Evolutionary conservation across 768 basidiomycete genomes (phyloP), one percentile per base, ranked within the genome.

Genomic region (Lactifluus hygrophoroides): DNA sequence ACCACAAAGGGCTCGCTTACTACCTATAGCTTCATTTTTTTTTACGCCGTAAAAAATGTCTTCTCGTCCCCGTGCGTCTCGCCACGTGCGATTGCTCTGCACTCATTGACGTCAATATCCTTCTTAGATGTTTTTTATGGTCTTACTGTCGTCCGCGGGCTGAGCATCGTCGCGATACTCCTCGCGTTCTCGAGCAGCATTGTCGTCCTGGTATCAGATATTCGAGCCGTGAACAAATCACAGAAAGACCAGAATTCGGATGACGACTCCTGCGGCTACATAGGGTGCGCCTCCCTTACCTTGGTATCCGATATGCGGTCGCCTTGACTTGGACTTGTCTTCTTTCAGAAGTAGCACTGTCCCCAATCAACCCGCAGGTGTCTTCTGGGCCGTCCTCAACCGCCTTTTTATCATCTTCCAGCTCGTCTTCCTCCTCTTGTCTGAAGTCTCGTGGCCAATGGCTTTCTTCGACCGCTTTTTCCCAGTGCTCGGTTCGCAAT

Each of bases 381-480:
- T 82, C 9, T 95, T 96, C 73, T 96, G 92, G 89, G 88, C 90
- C 5, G 84, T 95, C 61, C 75, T 94, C 62, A 90, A 91, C 71
- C 79, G 90, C 59, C 78, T 95, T 56, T 80, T 95, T 70, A 90
- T 95, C 70, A 82, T 93, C 61, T 84, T 88, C 71, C 88, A 94
- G 75, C 80, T 86, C 60, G 70, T 93, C 66, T 76, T 91, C 32
- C 83, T 95, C 66, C 71, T 93, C 61, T 71, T 93, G 57, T 88
- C 92, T 56, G 94, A 96, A 72, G 61, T 93, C 58, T 84, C 88
- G 62, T 88, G 90, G 80, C 90, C 90, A 11, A 71, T 79, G 8
- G 68, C 75, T 30, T 88, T 92, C 77, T 95, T 95, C 72, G 77
- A 83, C 68, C 81, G 80, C 37, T 94, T 80, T 74, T 88, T 96